Evolutionary conservation across 1,284 basidiomycete species (phyloP).

Genomic region (Agaricales sp.): DNA sequence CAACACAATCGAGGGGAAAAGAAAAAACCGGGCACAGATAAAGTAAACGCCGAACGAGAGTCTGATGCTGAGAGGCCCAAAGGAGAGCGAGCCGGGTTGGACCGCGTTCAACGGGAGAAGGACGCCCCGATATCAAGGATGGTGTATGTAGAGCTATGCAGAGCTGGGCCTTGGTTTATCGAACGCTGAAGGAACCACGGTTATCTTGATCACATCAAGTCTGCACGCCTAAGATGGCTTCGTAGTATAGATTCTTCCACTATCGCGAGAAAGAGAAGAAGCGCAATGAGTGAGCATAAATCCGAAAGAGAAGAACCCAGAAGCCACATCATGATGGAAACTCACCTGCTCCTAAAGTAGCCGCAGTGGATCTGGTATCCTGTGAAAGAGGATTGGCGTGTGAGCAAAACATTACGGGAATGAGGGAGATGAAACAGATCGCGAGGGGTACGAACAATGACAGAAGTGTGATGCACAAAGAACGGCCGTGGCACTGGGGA

Average conservation of each 20-base stretch:
- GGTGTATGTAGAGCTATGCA: too few species aligned
- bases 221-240: constrained; percentile 39
- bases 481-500: constrained; percentile 57
- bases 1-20: too few species aligned
- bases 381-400: constrained; percentile 15
- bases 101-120: too few species aligned
- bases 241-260: constrained; percentile 43
- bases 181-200: too few species aligned
- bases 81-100: too few species aligned
- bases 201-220: constrained; percentile 41
- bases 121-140: too few species aligned
- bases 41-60: too few species aligned
- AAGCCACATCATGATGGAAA: constrained; percentile 10
- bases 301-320: constrained; percentile 3
- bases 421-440: constrained; percentile 1
- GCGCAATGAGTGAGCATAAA: background rate
- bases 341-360: constrained; percentile 50
- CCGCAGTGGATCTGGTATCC: constrained; percentile 63
- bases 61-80: too few species aligned
- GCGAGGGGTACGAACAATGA: constrained; percentile 25
- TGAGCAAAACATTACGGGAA: background rate
- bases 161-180: too few species aligned
- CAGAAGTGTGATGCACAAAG: constrained; percentile 64
- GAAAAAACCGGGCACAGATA: too few species aligned
- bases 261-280: constrained; percentile 10